Conservation (phyloP, 805 yeast genomes). For the Suhomyces pyralidae region DNA sequence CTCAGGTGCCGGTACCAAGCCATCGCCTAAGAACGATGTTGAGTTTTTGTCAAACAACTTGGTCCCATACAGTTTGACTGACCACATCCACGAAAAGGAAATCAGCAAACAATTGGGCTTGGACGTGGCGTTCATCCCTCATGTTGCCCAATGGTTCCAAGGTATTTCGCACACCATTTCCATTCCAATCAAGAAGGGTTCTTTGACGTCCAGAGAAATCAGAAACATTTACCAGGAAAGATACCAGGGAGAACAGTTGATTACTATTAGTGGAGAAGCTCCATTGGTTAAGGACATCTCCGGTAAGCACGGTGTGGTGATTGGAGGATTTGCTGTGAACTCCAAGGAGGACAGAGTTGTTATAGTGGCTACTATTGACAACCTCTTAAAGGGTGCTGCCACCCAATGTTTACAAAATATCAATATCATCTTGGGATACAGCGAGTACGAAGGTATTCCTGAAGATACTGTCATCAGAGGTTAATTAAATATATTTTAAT, state of each 20-base stretch:
- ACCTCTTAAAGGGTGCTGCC: conserved; percentile 95
- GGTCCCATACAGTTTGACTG: conserved; percentile 93
- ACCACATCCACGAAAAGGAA: conserved; percentile 95
- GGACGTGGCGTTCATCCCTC: conserved; percentile 89
- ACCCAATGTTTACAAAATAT: conserved; percentile 97
- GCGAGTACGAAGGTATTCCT: conserved; percentile 95
- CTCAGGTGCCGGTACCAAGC: conserved; percentile 99
- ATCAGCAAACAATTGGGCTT: conserved; percentile 76
- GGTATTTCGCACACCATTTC: conserved; percentile 92
- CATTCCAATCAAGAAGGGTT: conserved; percentile 70
- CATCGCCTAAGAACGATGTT: conserved; percentile 91
- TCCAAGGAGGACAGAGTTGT: conserved; percentile 87
- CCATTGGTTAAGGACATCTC: conserved; percentile 89
- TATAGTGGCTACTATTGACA: conserved; percentile 92
- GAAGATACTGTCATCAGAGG: conserved; percentile 56
- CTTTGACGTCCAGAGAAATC: conserved; percentile 75
- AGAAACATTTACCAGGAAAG: conserved; percentile 83
- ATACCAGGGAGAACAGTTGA: conserved; percentile 81
- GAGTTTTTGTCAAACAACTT: conserved; percentile 72
- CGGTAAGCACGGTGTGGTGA: conserved; percentile 91
- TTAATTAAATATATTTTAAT: conserved; percentile 8
- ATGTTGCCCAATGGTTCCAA: conserved; percentile 99
- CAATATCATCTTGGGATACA: conserved; percentile 84
- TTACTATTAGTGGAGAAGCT: conserved; percentile 84
- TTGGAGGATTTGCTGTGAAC: conserved; percentile 95